A percentile compares a stretch with the other conserved stretches of the same genome.
These are phyloP conservation scores for Fraxinus baroniana DNA, from an alignment of 305 asterid genomes.

Conservation along the genomic window DNA sequence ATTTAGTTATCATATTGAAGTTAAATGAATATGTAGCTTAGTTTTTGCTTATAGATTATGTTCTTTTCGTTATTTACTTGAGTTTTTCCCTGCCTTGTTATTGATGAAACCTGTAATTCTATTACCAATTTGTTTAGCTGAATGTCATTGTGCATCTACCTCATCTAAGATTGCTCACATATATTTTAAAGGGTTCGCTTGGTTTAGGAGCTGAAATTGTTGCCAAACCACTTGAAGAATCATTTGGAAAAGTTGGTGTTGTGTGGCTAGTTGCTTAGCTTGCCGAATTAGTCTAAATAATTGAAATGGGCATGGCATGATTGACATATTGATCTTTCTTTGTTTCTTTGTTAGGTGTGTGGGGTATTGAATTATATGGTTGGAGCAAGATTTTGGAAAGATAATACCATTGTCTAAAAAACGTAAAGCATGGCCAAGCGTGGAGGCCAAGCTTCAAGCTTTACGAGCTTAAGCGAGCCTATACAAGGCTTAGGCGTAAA, in stretches of 20 bases:
- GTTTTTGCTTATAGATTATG: not conserved
- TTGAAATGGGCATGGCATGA: not conserved
- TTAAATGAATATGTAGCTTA: conserved; percentile 1
- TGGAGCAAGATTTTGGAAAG: not conserved
- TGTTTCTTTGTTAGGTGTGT: conserved; percentile 1
- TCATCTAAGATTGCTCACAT: not conserved
- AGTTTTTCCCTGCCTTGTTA: not conserved
- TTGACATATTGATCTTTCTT: conserved; percentile 10
- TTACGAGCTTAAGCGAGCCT: not conserved
- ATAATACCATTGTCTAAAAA: not conserved
- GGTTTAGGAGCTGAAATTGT: not conserved
- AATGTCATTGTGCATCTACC: not conserved
- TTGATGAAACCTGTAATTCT: not conserved
- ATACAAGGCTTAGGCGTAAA: not conserved
- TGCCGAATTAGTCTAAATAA: not conserved
- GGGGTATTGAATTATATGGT: not conserved
- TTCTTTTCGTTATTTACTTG: not conserved
- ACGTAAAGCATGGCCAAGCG: not conserved
- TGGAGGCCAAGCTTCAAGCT: not conserved
- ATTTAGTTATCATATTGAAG: conserved; percentile 5
- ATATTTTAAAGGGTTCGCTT: not conserved
- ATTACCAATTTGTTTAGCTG: not conserved
- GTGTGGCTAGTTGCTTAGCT: not conserved
- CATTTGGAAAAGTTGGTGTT: conserved; percentile 4
- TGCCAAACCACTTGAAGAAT: not conserved